Base-by-base conservation (phyloP, 495 filamentous ascomycete genomes). In the Aspergillus campestris region DNA sequence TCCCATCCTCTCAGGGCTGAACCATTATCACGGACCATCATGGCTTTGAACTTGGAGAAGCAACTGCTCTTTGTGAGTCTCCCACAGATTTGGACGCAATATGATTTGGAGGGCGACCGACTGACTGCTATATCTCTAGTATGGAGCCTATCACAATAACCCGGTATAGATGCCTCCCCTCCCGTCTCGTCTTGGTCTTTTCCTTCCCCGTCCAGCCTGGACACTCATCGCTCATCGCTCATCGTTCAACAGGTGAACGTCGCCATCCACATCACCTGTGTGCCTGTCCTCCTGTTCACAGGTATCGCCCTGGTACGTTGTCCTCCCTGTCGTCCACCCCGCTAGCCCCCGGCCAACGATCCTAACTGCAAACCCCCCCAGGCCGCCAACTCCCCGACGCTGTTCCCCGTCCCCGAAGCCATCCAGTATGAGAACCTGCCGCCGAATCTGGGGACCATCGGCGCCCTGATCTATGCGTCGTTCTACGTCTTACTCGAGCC, bases 401-500 rank as follows among this genome's bases (percentile, higher is more conserved):
- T 91, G 31, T 73, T 96, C 45, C 75, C 78, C 12, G 65, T 89
- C 8, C 89, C 89, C 4, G 64, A 80, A 32, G 78, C 70, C 66
- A 65, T 92, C 14, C 77, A 78, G 39, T 68, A 89, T 40, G 76
- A 84, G 13, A 80, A 89, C 61, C 81, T 96, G 18, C 84, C 86
- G 1, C 75, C 84, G 28, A 95, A 95, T 56, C 60, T 86, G 33
- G 89, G 83, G 32, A 92, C 89, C 7, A 71, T 94, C 48, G 75
- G 67, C 24, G 80, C 85, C 14, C 56, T 90, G 31, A 51, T 80
- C 11, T 96, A 90, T 67, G 74, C 81, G 28, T 75, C 73, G 18
- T 76, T 95, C 49, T 98, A 97, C 55, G 75, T 97, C 42, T 81
- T 97, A 15, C 82, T 98, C 57, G 92, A 97, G 58, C 92, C 92